Conservation (phyloP, 345 rosid species). For the Psidium guajava region DNA sequence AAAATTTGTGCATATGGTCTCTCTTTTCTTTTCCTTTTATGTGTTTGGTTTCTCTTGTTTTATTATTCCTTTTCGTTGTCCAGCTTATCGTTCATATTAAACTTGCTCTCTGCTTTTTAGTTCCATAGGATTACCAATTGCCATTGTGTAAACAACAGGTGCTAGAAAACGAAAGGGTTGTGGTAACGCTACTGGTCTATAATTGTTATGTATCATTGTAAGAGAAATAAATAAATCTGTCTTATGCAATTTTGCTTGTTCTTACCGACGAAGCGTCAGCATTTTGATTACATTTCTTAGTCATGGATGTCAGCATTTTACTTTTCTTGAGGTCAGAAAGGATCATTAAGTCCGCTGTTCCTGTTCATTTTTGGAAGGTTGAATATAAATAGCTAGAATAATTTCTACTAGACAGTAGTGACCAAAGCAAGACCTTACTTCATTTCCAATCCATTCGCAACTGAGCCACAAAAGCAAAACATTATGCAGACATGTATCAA, state of each 20-base stretch:
- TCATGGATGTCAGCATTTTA: too few species aligned
- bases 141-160: slow-evolving; percentile 11
- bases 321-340: background rate
- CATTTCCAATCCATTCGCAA: background rate
- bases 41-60: background rate
- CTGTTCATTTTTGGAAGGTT: background rate
- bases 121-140: slow-evolving; percentile 12
- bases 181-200: background rate
- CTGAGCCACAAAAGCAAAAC: background rate
- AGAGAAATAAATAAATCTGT: slow-evolving; percentile 4
- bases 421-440: background rate
- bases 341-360: background rate
- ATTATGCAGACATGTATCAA: background rate
- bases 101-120: slow-evolving; percentile 5
- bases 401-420: background rate
- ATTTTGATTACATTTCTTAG: background rate
- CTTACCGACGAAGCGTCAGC: background rate
- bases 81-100: background rate
- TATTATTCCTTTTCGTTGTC: background rate
- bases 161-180: slow-evolving; percentile 1
- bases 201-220: slow-evolving; percentile 16
- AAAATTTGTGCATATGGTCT: slow-evolving; percentile 12
- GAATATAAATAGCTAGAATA: background rate
- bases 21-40: background rate
- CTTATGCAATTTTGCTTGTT: background rate